A percentile compares a stretch with the other conserved stretches of the same genome.
Conservation (phyloP, 805 yeast genomes). For the Zygosaccharomyces gambellarensis region DNA sequence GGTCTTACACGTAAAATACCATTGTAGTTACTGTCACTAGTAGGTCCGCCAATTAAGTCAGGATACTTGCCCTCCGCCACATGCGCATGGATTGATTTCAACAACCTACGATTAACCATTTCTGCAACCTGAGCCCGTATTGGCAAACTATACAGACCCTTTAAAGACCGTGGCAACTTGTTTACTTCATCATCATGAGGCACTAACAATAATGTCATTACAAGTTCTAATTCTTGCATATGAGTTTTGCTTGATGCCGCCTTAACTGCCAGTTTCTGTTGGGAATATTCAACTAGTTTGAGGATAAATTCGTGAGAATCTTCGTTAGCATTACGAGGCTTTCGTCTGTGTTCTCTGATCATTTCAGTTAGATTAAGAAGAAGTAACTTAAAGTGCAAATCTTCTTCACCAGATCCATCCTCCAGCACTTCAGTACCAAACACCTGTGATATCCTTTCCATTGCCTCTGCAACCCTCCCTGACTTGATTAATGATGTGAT, state of each 20-base stretch:
- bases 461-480: constrained; percentile 28
- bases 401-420: constrained; percentile 37
- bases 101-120: constrained; percentile 54
- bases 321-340: constrained; percentile 13
- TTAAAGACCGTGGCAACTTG: constrained; percentile 51
- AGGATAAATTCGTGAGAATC: constrained; percentile 48
- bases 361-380: constrained; percentile 74
- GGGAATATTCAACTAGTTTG: constrained; percentile 53
- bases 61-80: constrained; percentile 20
- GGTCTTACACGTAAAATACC: constrained; percentile 15
- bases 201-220: constrained; percentile 72
- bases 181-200: constrained; percentile 33
- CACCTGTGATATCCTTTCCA: constrained; percentile 28
- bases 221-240: constrained; percentile 68
- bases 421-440: constrained; percentile 30
- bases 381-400: constrained; percentile 68
- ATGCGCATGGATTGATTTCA: constrained; percentile 24
- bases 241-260: constrained; percentile 55
- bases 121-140: constrained; percentile 63
- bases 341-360: constrained; percentile 46
- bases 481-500: constrained; percentile 25
- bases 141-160: constrained; percentile 52
- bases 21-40: constrained; percentile 9
- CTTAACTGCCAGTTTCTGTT: constrained; percentile 56
- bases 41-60: constrained; percentile 15